Percentiles rank a stretch among this genome's conserved stretches.
Evolutionary conservation across 371 early-diverging fungal species (phyloP).

Genomic region (Mortierella sp.): DNA sequence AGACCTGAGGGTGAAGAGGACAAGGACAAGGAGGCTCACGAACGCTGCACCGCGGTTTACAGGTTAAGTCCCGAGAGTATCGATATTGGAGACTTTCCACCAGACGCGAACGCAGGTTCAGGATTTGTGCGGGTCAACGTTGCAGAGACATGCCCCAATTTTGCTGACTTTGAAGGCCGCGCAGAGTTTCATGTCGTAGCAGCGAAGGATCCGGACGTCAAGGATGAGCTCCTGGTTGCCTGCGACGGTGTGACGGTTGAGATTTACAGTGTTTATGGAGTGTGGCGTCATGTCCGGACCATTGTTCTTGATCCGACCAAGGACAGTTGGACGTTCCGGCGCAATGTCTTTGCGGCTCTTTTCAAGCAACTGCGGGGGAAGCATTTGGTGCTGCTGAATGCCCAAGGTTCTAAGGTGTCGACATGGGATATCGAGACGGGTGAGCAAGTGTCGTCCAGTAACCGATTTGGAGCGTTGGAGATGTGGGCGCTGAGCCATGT

Average conservation of each 20-base stretch:
- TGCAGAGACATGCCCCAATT: not conserved
- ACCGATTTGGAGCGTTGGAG: not conserved
- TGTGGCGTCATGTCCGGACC: constrained; percentile 4
- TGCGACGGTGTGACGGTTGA: constrained; percentile 1
- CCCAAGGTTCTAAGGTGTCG: not conserved
- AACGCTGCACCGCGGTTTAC: constrained; percentile 4
- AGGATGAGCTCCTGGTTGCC: not conserved
- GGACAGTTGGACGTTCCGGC: not conserved
- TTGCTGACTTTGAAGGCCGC: not conserved
- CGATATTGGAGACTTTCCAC: not conserved
- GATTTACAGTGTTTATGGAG: constrained; percentile 2
- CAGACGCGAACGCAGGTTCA: not conserved
- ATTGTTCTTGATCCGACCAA: not conserved
- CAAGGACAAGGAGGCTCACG: not conserved
- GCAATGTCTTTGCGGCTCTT: not conserved
- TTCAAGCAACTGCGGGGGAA: not conserved
- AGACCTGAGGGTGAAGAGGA: not conserved
- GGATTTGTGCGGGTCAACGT: not conserved
- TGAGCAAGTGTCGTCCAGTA: not conserved
- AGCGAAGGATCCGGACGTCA: not conserved
- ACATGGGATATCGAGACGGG: constrained; percentile 11
- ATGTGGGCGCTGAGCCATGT: constrained; percentile 13
- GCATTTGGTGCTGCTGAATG: not conserved
- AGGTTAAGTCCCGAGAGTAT: not conserved
- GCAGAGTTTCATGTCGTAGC: constrained; percentile 7